phyloP scores from a whole-genome alignment of 73 alveolate genomes.

The Paramecium sexaurelia region DNA sequence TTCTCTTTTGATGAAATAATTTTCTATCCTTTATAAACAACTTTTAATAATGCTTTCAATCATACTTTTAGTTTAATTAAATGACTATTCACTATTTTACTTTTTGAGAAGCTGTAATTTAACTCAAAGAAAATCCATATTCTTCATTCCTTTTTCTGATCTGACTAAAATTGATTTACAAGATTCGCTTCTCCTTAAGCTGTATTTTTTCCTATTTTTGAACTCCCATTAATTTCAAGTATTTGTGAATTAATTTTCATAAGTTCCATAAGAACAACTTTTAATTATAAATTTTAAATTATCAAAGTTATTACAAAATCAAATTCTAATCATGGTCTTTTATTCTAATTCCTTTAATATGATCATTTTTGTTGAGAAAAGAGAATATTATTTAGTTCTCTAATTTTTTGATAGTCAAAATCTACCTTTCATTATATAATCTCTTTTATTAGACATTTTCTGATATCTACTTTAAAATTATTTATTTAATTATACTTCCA shows the following conservation, averaged over 20 bases:
- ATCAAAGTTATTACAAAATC: too few relatives aligned
- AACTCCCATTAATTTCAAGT: slow-evolving; percentile 87
- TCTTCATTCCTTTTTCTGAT: slow-evolving; percentile 63
- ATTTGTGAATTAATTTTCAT: slow-evolving; percentile 89
- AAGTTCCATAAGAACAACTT: slow-evolving; percentile 90
- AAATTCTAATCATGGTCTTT: too few relatives aligned
- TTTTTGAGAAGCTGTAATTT: slow-evolving; percentile 70
- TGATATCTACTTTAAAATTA: too few relatives aligned
- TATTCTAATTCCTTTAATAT: slow-evolving; percentile 87
- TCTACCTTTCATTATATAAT: too few relatives aligned
- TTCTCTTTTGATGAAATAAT: slow-evolving; percentile 55
- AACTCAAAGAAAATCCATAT: slow-evolving; percentile 63
- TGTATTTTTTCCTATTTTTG: slow-evolving; percentile 65
- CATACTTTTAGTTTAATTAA: too few relatives aligned
- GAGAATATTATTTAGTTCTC: too few relatives aligned
- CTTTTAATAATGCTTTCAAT: too few relatives aligned
- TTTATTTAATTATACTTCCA: too few relatives aligned
- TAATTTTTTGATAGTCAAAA: too few relatives aligned
- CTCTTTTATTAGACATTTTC: too few relatives aligned
- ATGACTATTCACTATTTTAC: slow-evolving; percentile 66
- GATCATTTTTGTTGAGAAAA: too few relatives aligned
- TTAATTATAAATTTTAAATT: slow-evolving; percentile 73
- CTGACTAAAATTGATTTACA: slow-evolving; percentile 71
- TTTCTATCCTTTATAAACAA: slow-evolving; percentile 64
- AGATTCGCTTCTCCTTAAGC: slow-evolving; percentile 62